phyloP scores from a whole-genome alignment of 176 grass and related monocot species.

The maize (Zea mays) region Zm-B73-REFERENCE-NAM-5.0 NC_050100.1:11438001-11438500 shows the following conservation, averaged over 20 bases:
- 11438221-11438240: too few relatives aligned
- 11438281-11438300: background rate
- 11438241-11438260: too few relatives aligned
- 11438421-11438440: background rate
- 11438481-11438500: background rate
- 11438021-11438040: slow-evolving; percentile 27
- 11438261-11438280: too few relatives aligned
- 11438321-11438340: background rate
- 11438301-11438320: background rate
- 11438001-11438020: slow-evolving; percentile 10
- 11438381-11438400: background rate
- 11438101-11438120: slow-evolving; percentile 18
- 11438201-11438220: too few relatives aligned
- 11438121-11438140: slow-evolving; percentile 17
- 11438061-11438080: slow-evolving; percentile 22
- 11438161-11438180: background rate
- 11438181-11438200: too few relatives aligned
- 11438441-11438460: background rate
- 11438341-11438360: slow-evolving; percentile 3
- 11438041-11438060: background rate
- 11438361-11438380: background rate
- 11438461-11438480: background rate
- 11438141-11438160: slow-evolving; percentile 22
- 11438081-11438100: background rate
- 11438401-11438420: background rate